Base-by-base conservation (phyloP, 805 yeast species). In the Novakomyces olei region DNA sequence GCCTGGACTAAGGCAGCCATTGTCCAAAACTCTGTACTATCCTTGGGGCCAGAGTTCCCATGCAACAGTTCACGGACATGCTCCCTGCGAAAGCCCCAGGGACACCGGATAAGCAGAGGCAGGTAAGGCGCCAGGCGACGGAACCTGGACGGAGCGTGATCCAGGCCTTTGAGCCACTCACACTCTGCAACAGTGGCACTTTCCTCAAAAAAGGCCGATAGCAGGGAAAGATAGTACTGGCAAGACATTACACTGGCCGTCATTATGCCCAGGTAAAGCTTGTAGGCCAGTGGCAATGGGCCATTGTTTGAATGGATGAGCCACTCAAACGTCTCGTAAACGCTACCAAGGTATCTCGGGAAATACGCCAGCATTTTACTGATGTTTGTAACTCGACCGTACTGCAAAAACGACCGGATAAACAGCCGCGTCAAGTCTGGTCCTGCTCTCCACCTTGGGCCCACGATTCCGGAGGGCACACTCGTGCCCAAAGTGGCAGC, bases 211-310 rank as follows among this genome's bases (percentile, higher is more conserved):
- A 34, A 22, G 10, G 30, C 24, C 4, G 19, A n/a, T 14, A 33
- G 17, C 19, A 33, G 19, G 23, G 37, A 28, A 10, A 34, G 26
- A 24, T 27, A 25, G 16, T 36, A 36, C 15, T 34, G 37, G 15
- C 37, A 36, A 2, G 34, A 26, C 18, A 18, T 14, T 15, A 34
- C 37, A 8, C 37, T 34, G 6, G 37, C 38, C n/a, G 37, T 37
- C 38, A 36, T 34, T n/a, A 36, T 34, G n/a, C 33, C 37, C 6
- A 36, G 29, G 23, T 36, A 36, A 8, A 33, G 19, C 12, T 36
- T 26, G 19, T 34, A 31, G 2, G 24, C 15, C 30, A 26, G 15
- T 5, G 36, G 36, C 34, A 34, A 10, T 7, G 36, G 36, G 4
- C 36, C 36, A 1, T 15, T 15, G 30, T 20, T 26, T 15, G 17